Conservation (phyloP, 2,329 filamentous ascomycete species). For the Paradendryphiella salina region DNA sequence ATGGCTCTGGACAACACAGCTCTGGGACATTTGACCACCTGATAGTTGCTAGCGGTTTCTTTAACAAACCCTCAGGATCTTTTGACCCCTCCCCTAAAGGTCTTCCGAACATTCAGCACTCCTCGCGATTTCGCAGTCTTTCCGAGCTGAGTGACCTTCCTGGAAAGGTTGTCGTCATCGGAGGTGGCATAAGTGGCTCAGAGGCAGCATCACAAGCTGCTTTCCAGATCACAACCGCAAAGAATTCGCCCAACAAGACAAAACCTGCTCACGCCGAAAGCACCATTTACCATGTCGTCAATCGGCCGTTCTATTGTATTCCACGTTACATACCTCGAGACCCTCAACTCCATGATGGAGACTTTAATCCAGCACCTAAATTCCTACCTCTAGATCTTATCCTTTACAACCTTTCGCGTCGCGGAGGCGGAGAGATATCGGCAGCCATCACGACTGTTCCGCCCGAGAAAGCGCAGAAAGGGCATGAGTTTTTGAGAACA, state of each 20-base stretch:
- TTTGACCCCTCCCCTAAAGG: constrained; percentile 13
- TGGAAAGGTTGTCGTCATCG: constrained; percentile 72
- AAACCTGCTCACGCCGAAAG: constrained; percentile 47
- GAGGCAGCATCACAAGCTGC: constrained; percentile 76
- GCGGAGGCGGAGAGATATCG: constrained; percentile 60
- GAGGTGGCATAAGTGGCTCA: constrained; percentile 80
- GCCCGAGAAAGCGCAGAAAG: constrained; percentile 58
- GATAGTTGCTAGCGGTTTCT: constrained; percentile 75
- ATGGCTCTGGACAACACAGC: constrained; percentile 11
- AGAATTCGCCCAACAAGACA: constrained; percentile 53
- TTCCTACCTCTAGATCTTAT: constrained; percentile 75
- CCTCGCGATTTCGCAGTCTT: constrained; percentile 35
- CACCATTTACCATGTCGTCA: constrained; percentile 68
- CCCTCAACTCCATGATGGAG: constrained; percentile 24
- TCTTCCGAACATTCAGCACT: constrained; percentile 29
- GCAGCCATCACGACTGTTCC: constrained; percentile 69
- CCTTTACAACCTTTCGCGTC: constrained; percentile 69
- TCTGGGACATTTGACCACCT: constrained; percentile 65
- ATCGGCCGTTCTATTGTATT: constrained; percentile 72
- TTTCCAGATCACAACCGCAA: constrained; percentile 67
- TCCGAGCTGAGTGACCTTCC: constrained; percentile 20
- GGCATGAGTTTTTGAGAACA: constrained; percentile 55
- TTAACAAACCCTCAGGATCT: constrained; percentile 50
- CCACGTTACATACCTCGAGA: constrained; percentile 55
- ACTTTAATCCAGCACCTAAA: constrained; percentile 52